Percentiles rank a stretch among this genome's conserved stretches.
phyloP scores from a whole-genome alignment of 768 basidiomycete genomes.

The Serendipita sp. region DNA sequence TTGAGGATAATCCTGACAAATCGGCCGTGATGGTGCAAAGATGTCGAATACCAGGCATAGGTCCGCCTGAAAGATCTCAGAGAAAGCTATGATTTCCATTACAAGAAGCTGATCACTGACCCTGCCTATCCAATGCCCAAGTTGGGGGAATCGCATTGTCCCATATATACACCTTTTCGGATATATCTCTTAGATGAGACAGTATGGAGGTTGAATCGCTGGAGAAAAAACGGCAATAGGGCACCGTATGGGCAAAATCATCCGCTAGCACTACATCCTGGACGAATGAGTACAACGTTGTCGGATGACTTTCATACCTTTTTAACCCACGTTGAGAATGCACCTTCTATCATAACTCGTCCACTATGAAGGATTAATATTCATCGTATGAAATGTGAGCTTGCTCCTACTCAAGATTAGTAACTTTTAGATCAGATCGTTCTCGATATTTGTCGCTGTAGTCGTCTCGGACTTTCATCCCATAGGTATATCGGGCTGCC shows the following conservation, averaged over 20 bases:
- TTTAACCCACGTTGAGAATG: neutral
- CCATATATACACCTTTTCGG: neutral
- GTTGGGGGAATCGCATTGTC: neutral
- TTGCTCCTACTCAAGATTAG: neutral
- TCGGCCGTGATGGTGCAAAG: neutral
- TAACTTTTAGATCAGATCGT: neutral
- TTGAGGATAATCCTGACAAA: neutral
- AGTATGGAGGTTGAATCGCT: neutral
- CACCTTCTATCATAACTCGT: neutral
- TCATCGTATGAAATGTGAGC: too few species aligned
- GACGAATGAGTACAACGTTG: neutral
- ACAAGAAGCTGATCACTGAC: neutral
- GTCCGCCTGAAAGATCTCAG: neutral
- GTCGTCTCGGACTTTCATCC: neutral
- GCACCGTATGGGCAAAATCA: neutral
- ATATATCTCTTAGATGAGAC: neutral
- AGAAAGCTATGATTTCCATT: neutral
- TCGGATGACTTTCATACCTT: neutral
- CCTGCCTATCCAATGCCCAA: neutral
- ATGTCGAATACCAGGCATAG: neutral
- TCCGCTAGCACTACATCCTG: neutral
- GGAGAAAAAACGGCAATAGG: neutral
- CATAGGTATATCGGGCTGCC: neutral
- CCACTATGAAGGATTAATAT: neutral
- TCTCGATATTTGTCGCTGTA: neutral